A percentile compares a stretch with the other conserved stretches of the same genome.
phyloP scores from a whole-genome alignment of 306 rosid genomes.

The Trichosanthes truncata region DNA sequence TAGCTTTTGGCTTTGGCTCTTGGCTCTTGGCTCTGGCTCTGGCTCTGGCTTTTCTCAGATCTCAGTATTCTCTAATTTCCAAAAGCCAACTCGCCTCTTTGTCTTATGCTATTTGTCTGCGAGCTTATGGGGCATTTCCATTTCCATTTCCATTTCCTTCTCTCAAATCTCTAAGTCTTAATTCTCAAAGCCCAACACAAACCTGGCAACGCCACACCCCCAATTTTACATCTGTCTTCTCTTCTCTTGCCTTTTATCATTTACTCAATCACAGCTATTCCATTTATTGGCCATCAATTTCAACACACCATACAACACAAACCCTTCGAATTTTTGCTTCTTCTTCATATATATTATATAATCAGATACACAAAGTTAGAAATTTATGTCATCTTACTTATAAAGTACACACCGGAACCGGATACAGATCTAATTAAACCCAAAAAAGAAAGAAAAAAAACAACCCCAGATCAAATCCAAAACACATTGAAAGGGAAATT shows the following conservation, averaged over 20 bases:
- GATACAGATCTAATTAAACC: neutral
- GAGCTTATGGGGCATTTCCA: neutral
- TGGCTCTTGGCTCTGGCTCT: neutral
- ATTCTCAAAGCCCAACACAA: neutral
- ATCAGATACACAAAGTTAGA: neutral
- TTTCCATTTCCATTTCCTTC: neutral
- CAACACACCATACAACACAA: neutral
- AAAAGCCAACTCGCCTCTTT: neutral
- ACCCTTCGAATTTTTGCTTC: neutral
- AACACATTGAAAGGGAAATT: neutral
- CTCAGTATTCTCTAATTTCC: neutral
- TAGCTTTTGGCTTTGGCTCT: neutral
- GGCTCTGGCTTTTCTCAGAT: neutral
- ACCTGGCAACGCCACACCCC: neutral
- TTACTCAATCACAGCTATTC: neutral
- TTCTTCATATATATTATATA: neutral
- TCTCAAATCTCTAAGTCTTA: neutral
- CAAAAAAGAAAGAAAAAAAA: neutral
- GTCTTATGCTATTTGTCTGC: slow-evolving; percentile 11
- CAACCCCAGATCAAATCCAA: slow-evolving; percentile 10
- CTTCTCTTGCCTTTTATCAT: neutral
- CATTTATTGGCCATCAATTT: neutral
- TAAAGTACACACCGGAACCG: neutral
- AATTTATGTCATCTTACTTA: neutral
- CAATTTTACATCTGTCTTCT: neutral